Conservation (phyloP, 768 basidiomycete species). For the Termitomyces sp. region DNA sequence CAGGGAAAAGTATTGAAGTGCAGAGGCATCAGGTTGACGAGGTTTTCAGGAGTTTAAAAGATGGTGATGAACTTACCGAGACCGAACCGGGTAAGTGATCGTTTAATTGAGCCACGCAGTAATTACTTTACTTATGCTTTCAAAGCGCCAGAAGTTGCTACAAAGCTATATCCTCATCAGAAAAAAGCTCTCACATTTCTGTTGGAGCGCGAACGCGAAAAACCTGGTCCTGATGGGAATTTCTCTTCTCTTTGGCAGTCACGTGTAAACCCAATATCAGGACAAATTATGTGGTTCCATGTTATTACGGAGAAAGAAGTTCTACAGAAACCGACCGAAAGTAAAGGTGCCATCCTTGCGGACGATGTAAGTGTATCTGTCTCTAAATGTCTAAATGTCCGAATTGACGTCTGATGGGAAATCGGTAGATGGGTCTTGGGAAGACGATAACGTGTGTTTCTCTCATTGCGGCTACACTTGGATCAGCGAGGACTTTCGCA, state of each 20-base stretch:
- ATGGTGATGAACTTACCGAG: slow-evolving; percentile 82
- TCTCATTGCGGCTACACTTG: slow-evolving; percentile 82
- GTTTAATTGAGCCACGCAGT: not conserved
- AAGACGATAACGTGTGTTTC: slow-evolving; percentile 97
- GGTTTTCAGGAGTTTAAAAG: slow-evolving; percentile 83
- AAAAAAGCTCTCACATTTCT: slow-evolving; percentile 97
- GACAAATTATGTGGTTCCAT: slow-evolving; percentile 62
- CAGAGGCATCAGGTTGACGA: slow-evolving; percentile 93
- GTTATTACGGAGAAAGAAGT: slow-evolving; percentile 79
- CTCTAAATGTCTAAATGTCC: slow-evolving; percentile 3
- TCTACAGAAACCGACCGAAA: slow-evolving; percentile 58
- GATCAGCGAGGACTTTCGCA: slow-evolving; percentile 63
- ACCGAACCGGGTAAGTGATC: slow-evolving; percentile 70
- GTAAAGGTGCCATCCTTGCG: slow-evolving; percentile 88
- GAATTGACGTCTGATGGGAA: not conserved
- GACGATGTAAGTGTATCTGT: slow-evolving; percentile 73
- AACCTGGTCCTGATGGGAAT: slow-evolving; percentile 46
- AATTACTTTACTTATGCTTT: not conserved
- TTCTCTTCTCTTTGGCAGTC: slow-evolving; percentile 71
- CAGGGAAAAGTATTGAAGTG: slow-evolving; percentile 81
- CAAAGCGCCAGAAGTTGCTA: slow-evolving; percentile 67
- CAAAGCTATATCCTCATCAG: slow-evolving; percentile 92
- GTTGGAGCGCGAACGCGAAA: slow-evolving; percentile 80
- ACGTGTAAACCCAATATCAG: slow-evolving; percentile 42
- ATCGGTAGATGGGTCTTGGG: slow-evolving; percentile 87